phyloP scores from a whole-genome alignment of 225 moss, liverwort and hornwort species.

The Pseudoscleropodium purum region DNA sequence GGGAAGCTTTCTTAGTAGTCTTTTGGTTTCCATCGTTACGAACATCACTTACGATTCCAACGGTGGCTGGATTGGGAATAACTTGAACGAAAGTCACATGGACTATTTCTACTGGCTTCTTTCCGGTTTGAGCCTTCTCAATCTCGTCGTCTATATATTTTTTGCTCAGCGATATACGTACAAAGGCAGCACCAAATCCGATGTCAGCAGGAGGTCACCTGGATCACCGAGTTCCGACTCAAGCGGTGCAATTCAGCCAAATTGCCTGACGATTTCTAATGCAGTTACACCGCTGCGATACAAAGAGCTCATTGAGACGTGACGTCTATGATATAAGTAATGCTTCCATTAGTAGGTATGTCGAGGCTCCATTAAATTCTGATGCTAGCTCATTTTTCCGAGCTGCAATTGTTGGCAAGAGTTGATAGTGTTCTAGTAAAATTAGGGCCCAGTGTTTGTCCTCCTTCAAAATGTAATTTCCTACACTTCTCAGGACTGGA shows the following conservation, averaged over 20 bases:
- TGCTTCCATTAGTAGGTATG: constrained; percentile 1
- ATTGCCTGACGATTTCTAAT: constrained; percentile 24
- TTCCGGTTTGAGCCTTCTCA: constrained; percentile 60
- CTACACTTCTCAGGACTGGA: background rate
- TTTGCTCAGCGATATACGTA: constrained; percentile 74
- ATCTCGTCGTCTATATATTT: constrained; percentile 41
- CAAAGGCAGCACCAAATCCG: constrained; percentile 37
- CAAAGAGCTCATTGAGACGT: constrained; percentile 26
- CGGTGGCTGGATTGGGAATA: constrained; percentile 98
- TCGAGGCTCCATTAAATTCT: constrained; percentile 8
- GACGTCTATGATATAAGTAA: background rate
- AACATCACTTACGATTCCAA: constrained; percentile 70
- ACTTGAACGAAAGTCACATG: constrained; percentile 76
- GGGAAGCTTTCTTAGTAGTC: constrained; percentile 95
- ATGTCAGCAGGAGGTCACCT: constrained; percentile 9
- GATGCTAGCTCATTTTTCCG: constrained; percentile 16
- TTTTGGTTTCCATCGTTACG: constrained; percentile 82
- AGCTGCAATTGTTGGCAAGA: constrained; percentile 26
- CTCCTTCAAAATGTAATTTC: constrained; percentile 14
- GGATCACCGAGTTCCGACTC: constrained; percentile 46
- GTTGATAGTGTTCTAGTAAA: constrained; percentile 12
- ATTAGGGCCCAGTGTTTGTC: constrained; percentile 2
- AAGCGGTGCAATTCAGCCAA: constrained; percentile 38
- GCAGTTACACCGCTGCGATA: constrained; percentile 25
- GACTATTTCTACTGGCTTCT: constrained; percentile 99